A percentile compares a stretch with the other conserved stretches of the same genome.
Conservation (phyloP, 2,329 filamentous ascomycete species). For the Arthroderma sp. region DNA sequence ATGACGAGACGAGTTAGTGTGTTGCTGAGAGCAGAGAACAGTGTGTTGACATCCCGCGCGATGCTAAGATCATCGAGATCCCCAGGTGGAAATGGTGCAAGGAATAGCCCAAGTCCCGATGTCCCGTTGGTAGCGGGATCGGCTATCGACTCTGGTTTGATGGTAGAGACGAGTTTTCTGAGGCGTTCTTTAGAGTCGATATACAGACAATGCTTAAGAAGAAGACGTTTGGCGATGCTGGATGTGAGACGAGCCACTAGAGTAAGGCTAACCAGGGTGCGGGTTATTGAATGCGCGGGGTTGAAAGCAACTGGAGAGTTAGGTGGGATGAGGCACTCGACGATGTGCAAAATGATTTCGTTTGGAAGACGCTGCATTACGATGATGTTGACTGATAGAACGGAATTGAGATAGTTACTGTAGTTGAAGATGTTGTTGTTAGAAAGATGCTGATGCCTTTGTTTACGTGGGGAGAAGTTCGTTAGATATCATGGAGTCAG, state of each 20-base stretch:
- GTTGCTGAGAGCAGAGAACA: conserved; percentile 30
- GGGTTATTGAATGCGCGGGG: conserved; percentile 28
- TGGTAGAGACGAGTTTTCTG: conserved; percentile 18
- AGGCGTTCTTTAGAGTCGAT: conserved; percentile 30
- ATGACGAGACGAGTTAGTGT: conserved; percentile 36
- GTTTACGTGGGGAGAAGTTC: no score
- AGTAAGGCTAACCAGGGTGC: conserved; percentile 34
- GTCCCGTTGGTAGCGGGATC: neutral
- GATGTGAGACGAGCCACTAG: conserved; percentile 33
- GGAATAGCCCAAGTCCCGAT: neutral
- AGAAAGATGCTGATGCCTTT: no score
- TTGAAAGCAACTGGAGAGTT: neutral
- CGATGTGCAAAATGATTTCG: neutral
- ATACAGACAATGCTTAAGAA: conserved; percentile 35
- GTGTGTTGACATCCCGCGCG: conserved; percentile 20
- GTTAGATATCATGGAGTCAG: no score
- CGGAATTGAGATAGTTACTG: no score
- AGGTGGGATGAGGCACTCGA: neutral
- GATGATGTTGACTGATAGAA: no score
- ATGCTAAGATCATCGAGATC: neutral
- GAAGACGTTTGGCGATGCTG: conserved; percentile 27
- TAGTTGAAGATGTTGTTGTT: no score
- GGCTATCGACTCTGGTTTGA: conserved; percentile 29
- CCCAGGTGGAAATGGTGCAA: neutral
- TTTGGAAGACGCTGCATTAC: neutral